Conservation (phyloP, 257 asterid species). For the Ajuga chamaepitys region DNA sequence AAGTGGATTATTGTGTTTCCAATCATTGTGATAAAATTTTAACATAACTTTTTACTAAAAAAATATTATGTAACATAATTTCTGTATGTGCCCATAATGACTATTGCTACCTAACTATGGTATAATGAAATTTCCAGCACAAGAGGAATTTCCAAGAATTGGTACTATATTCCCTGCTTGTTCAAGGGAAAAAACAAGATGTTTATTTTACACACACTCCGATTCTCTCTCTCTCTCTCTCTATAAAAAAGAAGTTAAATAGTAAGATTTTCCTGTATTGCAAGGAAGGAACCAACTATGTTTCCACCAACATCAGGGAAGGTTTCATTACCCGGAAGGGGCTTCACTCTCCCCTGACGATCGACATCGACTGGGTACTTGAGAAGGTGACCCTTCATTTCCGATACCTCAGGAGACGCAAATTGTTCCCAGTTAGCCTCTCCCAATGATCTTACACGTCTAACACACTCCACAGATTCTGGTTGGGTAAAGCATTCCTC, state of each 20-base stretch:
- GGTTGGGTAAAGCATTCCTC: constrained; percentile 84
- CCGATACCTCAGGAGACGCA: constrained; percentile 63
- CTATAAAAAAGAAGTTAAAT: too few relatives aligned
- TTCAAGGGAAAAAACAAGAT: background rate
- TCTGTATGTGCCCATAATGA: too few relatives aligned
- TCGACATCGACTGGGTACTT: constrained; percentile 91
- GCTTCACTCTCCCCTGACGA: constrained; percentile 65
- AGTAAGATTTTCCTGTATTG: constrained; percentile 87
- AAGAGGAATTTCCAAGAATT: too few relatives aligned
- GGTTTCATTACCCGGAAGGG: constrained; percentile 60
- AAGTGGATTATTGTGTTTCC: too few relatives aligned
- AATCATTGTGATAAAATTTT: too few relatives aligned
- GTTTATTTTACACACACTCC: background rate
- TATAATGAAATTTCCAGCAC: too few relatives aligned
- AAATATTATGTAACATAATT: too few relatives aligned
- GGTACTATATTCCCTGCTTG: background rate
- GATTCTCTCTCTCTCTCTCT: background rate
- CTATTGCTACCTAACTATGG: too few relatives aligned
- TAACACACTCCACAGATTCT: constrained; percentile 75
- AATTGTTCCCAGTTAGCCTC: constrained; percentile 80
- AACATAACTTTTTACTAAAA: too few relatives aligned
- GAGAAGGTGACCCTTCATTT: constrained; percentile 85
- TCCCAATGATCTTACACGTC: constrained; percentile 72
- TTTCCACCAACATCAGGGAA: constrained; percentile 96
- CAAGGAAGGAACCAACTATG: constrained; percentile 77